Evolutionary conservation across 1,284 basidiomycete genomes (phyloP), one percentile per base, ranked within the genome.

Genomic region (Trichosporon coremiiforme): DNA sequence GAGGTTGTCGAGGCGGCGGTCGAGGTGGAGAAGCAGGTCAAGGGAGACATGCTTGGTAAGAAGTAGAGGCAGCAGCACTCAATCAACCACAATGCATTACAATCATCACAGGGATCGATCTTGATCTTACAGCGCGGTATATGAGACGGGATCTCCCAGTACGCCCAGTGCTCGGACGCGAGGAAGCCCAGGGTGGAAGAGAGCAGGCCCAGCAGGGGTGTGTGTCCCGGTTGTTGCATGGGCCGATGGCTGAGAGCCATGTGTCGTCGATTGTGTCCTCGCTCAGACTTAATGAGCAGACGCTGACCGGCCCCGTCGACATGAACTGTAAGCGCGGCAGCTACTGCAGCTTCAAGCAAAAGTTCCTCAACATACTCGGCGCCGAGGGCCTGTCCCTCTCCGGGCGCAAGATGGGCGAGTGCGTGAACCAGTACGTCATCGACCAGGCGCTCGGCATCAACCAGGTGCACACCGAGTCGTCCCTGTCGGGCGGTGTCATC

Each of bases 351-450:
- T 95, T 97, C 86, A 87, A 91, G 77, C 92, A 95, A 79, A 74
- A 80, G 2, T 84, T 87, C 29, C 84, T 97, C 17, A 82, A 89
- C 41, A 78, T 95, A 1, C 95, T 96, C 74, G 94, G 93, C 10
- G 76, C 86, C 0, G 78, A 81, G 31, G 94, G 94, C 0, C 87
- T 97, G 8, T 78, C 85, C 2, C 84, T 97, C 13, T 85, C 86
- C 65, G 87, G 87, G 0, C 96, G 94, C 81, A 84, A 83, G 0
- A 93, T 91, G 75, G 94, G 94, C 31, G 94, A 97, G 82, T 96
- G 94, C 79, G 89, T 95, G 17, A 83, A 87, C 8, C 92, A 95
- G 79, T 87, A 86, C 68, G 89, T 92, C 31, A 89, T 95, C 67
- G 90, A 93, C 78, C 84, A 80, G 73, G 82, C 81, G 0, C 62